phyloP scores from a whole-genome alignment of 495 filamentous ascomycete species.

The Hypoxylon fragiforme region DNA sequence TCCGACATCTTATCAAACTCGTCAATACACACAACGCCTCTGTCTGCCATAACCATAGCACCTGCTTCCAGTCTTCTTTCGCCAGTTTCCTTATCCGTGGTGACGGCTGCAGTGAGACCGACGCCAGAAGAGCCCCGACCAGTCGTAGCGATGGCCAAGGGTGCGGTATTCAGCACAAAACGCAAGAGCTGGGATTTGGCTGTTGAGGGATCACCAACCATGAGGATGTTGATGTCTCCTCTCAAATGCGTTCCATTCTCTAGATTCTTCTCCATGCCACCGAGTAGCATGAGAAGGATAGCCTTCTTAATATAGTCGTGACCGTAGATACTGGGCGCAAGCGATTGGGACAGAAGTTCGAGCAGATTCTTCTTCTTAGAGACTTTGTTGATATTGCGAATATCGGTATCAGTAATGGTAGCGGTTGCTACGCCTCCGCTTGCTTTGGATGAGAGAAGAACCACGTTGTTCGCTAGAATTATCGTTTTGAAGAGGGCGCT shows the following conservation, averaged over 20 bases:
- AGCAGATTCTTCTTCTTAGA: constrained; percentile 95
- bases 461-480: constrained; percentile 91
- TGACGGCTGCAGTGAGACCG: constrained; percentile 96
- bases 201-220: constrained; percentile 99
- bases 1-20: constrained; percentile 99
- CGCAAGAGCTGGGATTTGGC: constrained; percentile 97
- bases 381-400: constrained; percentile 97
- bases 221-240: constrained; percentile 98
- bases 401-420: constrained; percentile 94
- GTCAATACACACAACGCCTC: constrained; percentile 98
- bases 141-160: constrained; percentile 95
- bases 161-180: constrained; percentile 97
- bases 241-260: constrained; percentile 97
- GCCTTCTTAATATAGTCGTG: constrained; percentile 99
- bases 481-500: constrained; percentile 92
- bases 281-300: constrained; percentile 94
- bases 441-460: constrained; percentile 92
- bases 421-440: constrained; percentile 92
- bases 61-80: constrained; percentile 94
- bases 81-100: constrained; percentile 95
- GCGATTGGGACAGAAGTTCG: constrained; percentile 88
- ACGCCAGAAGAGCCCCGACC: constrained; percentile 97
- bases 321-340: constrained; percentile 97
- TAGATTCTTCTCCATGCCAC: constrained; percentile 97
- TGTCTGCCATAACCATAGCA: constrained; percentile 97